These are phyloP conservation scores for Colletotrichum godetiae DNA, from an alignment of 2,329 filamentous ascomycete species.

Conservation along the genomic window DNA sequence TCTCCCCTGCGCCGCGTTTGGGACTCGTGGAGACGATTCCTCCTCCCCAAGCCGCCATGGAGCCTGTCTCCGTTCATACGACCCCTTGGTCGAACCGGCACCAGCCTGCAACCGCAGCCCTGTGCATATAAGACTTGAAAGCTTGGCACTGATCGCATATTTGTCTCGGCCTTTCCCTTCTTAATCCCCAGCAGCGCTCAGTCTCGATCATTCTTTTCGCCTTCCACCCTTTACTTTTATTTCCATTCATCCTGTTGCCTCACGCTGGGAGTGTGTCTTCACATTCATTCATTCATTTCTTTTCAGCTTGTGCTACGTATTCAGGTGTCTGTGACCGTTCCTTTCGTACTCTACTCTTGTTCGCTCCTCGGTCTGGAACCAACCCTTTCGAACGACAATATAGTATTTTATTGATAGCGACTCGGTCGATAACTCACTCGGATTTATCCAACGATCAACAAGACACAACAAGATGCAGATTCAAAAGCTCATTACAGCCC, in stretches of 20 bases:
- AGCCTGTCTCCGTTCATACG: constrained; percentile 38
- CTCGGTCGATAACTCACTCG: constrained; percentile 35
- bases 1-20: constrained; percentile 52
- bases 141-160: constrained; percentile 52
- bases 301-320: constrained; percentile 47
- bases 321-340: constrained; percentile 57
- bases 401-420: constrained; percentile 36
- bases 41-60: constrained; percentile 35
- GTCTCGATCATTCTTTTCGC: constrained; percentile 43
- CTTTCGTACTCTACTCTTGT: constrained; percentile 51
- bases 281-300: constrained; percentile 58
- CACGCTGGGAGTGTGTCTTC: constrained; percentile 63
- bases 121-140: constrained; percentile 49
- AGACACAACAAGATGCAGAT: constrained; percentile 60
- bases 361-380: constrained; percentile 63
- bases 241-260: constrained; percentile 44
- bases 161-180: constrained; percentile 44
- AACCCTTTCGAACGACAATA: constrained; percentile 42
- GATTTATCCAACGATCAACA: not conserved
- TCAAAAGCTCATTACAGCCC: constrained; percentile 57
- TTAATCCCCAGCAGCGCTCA: constrained; percentile 15
- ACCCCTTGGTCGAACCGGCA: constrained; percentile 34
- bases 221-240: constrained; percentile 36
- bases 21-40: constrained; percentile 50
- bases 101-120: constrained; percentile 41